These are phyloP conservation scores for Corniculantispora saksenae DNA, from an alignment of 2,329 filamentous ascomycete species.

Conservation along the genomic window DNA sequence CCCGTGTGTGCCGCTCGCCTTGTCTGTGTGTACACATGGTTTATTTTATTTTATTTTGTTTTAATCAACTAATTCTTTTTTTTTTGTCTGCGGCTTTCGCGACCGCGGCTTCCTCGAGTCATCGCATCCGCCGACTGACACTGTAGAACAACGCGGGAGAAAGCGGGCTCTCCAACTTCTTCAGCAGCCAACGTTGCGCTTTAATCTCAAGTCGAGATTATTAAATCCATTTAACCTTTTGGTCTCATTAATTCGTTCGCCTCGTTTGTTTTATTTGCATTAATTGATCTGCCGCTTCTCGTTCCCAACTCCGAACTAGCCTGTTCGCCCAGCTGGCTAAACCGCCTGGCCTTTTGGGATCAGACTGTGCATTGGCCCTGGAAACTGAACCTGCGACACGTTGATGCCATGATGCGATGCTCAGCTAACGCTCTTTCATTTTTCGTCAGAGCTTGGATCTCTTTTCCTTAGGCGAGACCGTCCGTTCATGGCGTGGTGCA, in stretches of 20 bases:
- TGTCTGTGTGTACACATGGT: not conserved
- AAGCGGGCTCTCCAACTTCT: not conserved
- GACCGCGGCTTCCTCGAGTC: not conserved
- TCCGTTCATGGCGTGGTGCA: not conserved
- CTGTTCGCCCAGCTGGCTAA: not conserved
- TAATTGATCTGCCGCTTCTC: not conserved
- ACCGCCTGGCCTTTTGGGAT: not conserved
- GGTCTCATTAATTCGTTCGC: too few species aligned
- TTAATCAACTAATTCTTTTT: not conserved
- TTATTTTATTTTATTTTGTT: not conserved
- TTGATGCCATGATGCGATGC: not conserved
- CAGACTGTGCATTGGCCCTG: not conserved
- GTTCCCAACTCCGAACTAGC: too few species aligned
- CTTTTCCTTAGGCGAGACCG: not conserved
- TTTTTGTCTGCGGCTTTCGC: slow-evolving; percentile 8
- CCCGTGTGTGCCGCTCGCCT: not conserved
- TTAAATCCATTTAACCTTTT: too few species aligned
- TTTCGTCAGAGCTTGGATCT: not conserved
- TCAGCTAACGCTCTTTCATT: not conserved
- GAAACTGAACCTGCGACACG: not conserved
- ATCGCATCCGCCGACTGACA: not conserved
- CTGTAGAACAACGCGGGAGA: not conserved
- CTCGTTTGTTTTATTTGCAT: not conserved
- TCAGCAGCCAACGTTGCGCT: not conserved
- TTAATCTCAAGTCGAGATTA: not conserved